phyloP scores from a whole-genome alignment of 352 stramenopile genomes.

The Pythium plurisporium region DNA sequence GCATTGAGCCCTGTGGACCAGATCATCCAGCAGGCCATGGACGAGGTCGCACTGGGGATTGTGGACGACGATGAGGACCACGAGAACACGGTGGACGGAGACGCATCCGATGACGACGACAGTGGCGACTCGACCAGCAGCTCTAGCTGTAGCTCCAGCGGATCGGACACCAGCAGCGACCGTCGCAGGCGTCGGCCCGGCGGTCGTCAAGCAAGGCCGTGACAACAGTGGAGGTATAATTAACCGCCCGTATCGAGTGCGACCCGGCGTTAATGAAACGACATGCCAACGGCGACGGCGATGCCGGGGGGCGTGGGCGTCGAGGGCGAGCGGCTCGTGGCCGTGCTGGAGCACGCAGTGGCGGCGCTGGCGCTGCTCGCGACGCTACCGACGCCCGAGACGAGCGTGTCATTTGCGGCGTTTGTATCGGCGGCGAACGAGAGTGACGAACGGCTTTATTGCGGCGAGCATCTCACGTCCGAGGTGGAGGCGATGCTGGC shows the following conservation, averaged over 20 bases:
- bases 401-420: slow-evolving; percentile 1
- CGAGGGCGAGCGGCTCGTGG: slow-evolving; percentile 37
- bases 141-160: slow-evolving; percentile 11
- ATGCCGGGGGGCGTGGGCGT: slow-evolving; percentile 14
- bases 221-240: too few relatives aligned
- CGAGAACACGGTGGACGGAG: too few relatives aligned
- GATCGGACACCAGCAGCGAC: slow-evolving; percentile 4
- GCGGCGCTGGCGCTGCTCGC: slow-evolving; percentile 28
- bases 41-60: slow-evolving; percentile 57
- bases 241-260: too few relatives aligned
- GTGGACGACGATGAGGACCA: slow-evolving; percentile 26
- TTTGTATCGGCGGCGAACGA: slow-evolving; percentile 8
- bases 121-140: slow-evolving; percentile 1
- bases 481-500: slow-evolving; percentile 11
- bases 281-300: too few relatives aligned
- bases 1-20: slow-evolving; percentile 21
- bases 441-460: too few relatives aligned
- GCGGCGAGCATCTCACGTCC: neutral
- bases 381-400: slow-evolving; percentile 22
- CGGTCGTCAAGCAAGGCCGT: too few relatives aligned
- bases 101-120: too few relatives aligned
- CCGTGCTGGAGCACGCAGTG: slow-evolving; percentile 31
- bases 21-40: slow-evolving; percentile 56
- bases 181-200: too few relatives aligned
- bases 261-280: too few relatives aligned